Percentiles rank a stretch among this genome's conserved stretches.
phyloP scores from a whole-genome alignment of 2,329 filamentous ascomycete species.

The Trichophyton mentagrophytes region DNA sequence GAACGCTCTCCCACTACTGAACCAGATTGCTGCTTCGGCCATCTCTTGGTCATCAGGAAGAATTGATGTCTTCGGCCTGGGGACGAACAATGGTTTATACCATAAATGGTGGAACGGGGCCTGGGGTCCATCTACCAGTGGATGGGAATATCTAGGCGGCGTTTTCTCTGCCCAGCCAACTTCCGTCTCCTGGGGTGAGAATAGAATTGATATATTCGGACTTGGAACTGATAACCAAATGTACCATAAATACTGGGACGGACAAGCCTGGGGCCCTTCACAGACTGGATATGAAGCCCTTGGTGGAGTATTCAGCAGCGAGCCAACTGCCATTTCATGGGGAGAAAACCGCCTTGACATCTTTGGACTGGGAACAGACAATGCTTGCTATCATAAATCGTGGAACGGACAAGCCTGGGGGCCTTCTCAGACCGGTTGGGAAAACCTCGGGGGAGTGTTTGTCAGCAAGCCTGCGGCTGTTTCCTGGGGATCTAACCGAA shows the following conservation, averaged over 20 bases:
- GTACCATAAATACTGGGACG: slow-evolving; percentile 20
- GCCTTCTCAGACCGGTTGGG: slow-evolving; percentile 11
- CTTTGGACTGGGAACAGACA: slow-evolving; percentile 15
- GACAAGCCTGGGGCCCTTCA: slow-evolving; percentile 11
- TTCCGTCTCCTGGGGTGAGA: slow-evolving; percentile 18
- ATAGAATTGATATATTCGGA: slow-evolving; percentile 21
- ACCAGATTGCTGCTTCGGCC: slow-evolving; percentile 11
- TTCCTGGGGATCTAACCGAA: slow-evolving; percentile 13
- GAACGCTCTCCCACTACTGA: slow-evolving; percentile 11
- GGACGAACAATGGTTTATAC: slow-evolving; percentile 13
- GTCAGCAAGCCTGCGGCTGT: slow-evolving; percentile 15
- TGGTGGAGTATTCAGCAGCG: slow-evolving; percentile 14
- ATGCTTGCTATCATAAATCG: slow-evolving; percentile 14
- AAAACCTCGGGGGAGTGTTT: slow-evolving; percentile 14
- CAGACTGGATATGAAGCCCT: slow-evolving; percentile 10
- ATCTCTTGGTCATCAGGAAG: slow-evolving; percentile 12
- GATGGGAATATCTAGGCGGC: slow-evolving; percentile 23
- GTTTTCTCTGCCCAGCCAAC: slow-evolving; percentile 17
- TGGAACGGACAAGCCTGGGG: slow-evolving; percentile 12
- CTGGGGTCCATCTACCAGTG: slow-evolving; percentile 13
- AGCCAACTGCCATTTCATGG: slow-evolving; percentile 15
- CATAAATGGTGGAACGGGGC: slow-evolving; percentile 13
- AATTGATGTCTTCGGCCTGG: slow-evolving; percentile 13
- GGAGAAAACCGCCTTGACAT: slow-evolving; percentile 14
- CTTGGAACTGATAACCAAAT: slow-evolving; percentile 19